A percentile compares a stretch with the other conserved stretches of the same genome.
phyloP scores from a whole-genome alignment of 495 filamentous ascomycete genomes.

The Darksidea phi region DNA sequence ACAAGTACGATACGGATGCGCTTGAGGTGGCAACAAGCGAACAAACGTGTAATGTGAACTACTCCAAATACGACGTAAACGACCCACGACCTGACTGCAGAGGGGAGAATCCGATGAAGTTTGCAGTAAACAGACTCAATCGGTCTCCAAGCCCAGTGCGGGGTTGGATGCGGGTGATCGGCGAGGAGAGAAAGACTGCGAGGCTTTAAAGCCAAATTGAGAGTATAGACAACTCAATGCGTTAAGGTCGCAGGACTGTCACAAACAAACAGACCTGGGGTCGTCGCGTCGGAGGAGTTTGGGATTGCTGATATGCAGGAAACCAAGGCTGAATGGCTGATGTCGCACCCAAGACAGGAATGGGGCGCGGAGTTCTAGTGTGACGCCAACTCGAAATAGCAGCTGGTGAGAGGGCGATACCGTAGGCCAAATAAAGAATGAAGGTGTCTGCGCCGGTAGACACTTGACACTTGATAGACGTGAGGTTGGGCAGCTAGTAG shows the following conservation, averaged over 20 bases:
- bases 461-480: slow-evolving; percentile 21
- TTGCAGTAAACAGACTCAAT: slow-evolving; percentile 25
- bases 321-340: slow-evolving; percentile 38
- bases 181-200: slow-evolving; percentile 18
- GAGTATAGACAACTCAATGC: slow-evolving; percentile 29
- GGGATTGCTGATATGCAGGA: slow-evolving; percentile 36
- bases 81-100: slow-evolving; percentile 19
- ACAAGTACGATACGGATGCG: slow-evolving; percentile 9
- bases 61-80: slow-evolving; percentile 6
- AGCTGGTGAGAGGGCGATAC: slow-evolving; percentile 32
- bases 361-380: slow-evolving; percentile 38
- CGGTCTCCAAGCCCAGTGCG: slow-evolving; percentile 35
- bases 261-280: slow-evolving; percentile 27
- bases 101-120: slow-evolving; percentile 33
- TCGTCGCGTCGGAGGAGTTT: slow-evolving; percentile 33
- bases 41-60: slow-evolving; percentile 12
- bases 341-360: slow-evolving; percentile 37
- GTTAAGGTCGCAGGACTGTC: slow-evolving; percentile 31
- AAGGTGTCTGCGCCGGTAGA: slow-evolving; percentile 23
- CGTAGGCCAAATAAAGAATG: slow-evolving; percentile 35
- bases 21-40: slow-evolving; percentile 11
- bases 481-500: slow-evolving; percentile 20
- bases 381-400: slow-evolving; percentile 37
- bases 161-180: slow-evolving; percentile 37
- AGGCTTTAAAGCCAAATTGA: slow-evolving; percentile 29